Percentiles rank a stretch among this genome's conserved stretches.
Conservation (phyloP, 257 asterid genomes). For the Eucommia ulmoides region DNA sequence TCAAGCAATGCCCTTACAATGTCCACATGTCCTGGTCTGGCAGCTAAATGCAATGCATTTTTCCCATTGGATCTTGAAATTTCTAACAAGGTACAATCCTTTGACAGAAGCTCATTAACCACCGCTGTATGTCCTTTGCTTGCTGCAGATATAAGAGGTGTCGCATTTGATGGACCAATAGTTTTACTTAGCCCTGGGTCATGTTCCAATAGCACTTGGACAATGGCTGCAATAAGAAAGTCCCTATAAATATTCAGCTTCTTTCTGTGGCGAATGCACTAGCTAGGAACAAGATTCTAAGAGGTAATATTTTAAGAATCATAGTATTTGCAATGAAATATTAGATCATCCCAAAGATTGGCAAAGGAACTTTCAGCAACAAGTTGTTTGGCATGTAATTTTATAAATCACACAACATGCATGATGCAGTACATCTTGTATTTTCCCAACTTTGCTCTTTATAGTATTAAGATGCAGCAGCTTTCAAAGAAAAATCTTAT, state of each 20-base stretch:
- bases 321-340: no score
- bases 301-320: no score
- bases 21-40: conserved; percentile 44
- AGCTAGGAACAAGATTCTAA: no score
- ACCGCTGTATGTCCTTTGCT: conserved; percentile 40
- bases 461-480: no score
- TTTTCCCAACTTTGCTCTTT: no score
- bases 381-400: not conserved
- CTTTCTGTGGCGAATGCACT: not conserved
- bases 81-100: conserved; percentile 39
- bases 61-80: conserved; percentile 41
- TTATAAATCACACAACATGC: not conserved
- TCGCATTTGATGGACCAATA: conserved; percentile 41
- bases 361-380: not conserved
- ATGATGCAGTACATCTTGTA: no score
- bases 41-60: conserved; percentile 41
- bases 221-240: conserved; percentile 23
- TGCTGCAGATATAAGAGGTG: conserved; percentile 50
- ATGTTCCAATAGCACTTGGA: conserved; percentile 39
- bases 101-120: conserved; percentile 38
- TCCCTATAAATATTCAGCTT: not conserved
- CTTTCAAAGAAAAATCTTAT: no score
- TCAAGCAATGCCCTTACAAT: conserved; percentile 35
- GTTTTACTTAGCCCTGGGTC: conserved; percentile 35
- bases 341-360: not conserved